Evolutionary conservation across 1,284 basidiomycete genomes (phyloP).

Genomic region (Phenoliferia sp.): DNA sequence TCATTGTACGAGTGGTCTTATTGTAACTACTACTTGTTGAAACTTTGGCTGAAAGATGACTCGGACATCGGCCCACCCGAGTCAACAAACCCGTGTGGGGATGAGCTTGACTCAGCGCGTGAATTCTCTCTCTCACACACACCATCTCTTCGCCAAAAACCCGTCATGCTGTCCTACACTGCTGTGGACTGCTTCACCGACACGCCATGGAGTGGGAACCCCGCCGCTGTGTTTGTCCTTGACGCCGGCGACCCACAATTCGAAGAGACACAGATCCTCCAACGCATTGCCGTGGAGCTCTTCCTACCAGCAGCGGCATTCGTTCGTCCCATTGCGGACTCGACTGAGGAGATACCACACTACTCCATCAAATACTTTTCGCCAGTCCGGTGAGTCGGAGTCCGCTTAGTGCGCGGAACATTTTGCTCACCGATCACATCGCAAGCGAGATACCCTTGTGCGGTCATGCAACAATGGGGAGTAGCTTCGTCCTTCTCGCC

Average conservation of each 20-base stretch:
- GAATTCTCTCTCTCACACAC: too few relatives aligned
- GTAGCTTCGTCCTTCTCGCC: constrained; percentile 47
- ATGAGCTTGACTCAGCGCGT: too few relatives aligned
- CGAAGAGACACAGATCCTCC: constrained; percentile 30
- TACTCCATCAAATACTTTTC: constrained; percentile 26
- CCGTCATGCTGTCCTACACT: constrained; percentile 34
- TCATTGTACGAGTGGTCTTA: too few relatives aligned
- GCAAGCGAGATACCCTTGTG: constrained; percentile 31
- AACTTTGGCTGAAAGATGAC: too few relatives aligned
- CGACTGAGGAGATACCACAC: constrained; percentile 4
- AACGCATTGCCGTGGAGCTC: constrained; percentile 47
- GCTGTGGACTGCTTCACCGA: constrained; percentile 53
- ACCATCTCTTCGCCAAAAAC: too few relatives aligned
- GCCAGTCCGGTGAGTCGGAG: constrained; percentile 6
- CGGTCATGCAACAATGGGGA: constrained; percentile 53
- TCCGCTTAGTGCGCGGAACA: background rate
- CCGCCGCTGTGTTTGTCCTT: constrained; percentile 51
- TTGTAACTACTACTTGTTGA: too few relatives aligned
- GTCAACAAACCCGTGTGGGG: too few relatives aligned
- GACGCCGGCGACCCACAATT: constrained; percentile 12
- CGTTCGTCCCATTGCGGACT: constrained; percentile 29
- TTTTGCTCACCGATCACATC: too few relatives aligned
- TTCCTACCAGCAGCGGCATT: constrained; percentile 52
- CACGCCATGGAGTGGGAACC: constrained; percentile 50
- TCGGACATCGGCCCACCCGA: too few relatives aligned